Base-by-base conservation (phyloP, 345 rosid genomes). In the Linum tenue region DNA sequence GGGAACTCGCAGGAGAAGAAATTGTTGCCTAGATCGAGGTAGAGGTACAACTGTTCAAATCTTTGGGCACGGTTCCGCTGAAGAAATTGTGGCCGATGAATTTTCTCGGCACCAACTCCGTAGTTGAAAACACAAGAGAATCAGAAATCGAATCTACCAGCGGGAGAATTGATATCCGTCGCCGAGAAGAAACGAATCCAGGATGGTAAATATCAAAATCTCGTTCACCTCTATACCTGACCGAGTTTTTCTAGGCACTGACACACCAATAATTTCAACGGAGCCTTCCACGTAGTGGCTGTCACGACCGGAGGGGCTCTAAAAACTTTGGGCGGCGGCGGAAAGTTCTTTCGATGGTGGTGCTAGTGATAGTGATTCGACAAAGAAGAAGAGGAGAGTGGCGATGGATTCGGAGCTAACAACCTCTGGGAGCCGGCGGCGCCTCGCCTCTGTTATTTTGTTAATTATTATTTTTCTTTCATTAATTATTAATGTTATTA, bases 201-300 rank as follows among this genome's bases (percentile, higher is more conserved):
- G 37, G 16, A 67, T 35, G 39, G 31, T 17, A 53, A 66, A 63
- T 59, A 5, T 17, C 60, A 17, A 64, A 77, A 68, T 76, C 73
- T 75, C 74, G 76, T 86, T 90, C 90, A 86, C 89, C 83, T 81
- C 95, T 80, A 81, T 89, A 94, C 99, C 99, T 91, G 99, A 86
- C 85, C 99, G 97, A 82, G 99, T 97, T 88, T 91, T 94, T 78
- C 99, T 77, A 68, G 99, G 99, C 59, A 94, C 99, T 68, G 96
- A 80, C 51, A 91, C 96, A 15, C 97, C 91, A 76, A 94, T 94
- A 96, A 94, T 87, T 79, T 94, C 99, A 55, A 87, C 99, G 88
- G 83, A 10, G 92, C 85, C 69, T 87, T 88, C 95, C 95, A 87
- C 1, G 78, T 73, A 0, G 69, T 22, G 4, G 51, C 59, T 6